Evolutionary conservation across 371 early-diverging fungal species (phyloP).

Genomic region (Smittium mucronatum): DNA sequence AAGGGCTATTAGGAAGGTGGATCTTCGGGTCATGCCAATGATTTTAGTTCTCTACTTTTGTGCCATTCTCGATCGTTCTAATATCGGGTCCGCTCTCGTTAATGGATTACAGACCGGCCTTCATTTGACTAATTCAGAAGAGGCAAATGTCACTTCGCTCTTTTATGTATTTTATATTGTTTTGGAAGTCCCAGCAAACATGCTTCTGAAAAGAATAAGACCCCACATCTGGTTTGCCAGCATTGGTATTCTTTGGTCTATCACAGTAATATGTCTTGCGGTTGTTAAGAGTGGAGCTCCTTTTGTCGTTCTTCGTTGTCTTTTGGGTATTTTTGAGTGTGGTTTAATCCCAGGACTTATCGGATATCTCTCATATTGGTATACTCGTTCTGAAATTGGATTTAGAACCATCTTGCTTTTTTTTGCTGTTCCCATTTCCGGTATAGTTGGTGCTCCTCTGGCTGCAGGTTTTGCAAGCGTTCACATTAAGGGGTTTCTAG

Average conservation of each 20-base stretch:
- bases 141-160: neutral
- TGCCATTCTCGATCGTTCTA: neutral
- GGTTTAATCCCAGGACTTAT: constrained; percentile 43
- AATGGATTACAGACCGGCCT: neutral
- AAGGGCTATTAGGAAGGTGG: neutral
- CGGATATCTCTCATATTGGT: constrained; percentile 42
- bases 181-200: constrained; percentile 52
- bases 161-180: constrained; percentile 39
- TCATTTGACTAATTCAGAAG: neutral
- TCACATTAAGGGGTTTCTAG: constrained; percentile 17
- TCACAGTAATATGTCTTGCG: constrained; percentile 32
- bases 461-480: constrained; percentile 3
- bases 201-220: constrained; percentile 43
- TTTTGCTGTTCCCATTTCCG: constrained; percentile 27
- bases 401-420: constrained; percentile 33
- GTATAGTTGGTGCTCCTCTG: constrained; percentile 34
- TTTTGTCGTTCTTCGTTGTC: constrained; percentile 32
- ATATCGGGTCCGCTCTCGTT: constrained; percentile 6
- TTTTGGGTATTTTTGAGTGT: constrained; percentile 40
- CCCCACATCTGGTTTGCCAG: constrained; percentile 58
- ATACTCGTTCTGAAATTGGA: constrained; percentile 29
- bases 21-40: neutral
- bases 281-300: constrained; percentile 30
- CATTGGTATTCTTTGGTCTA: constrained; percentile 48
- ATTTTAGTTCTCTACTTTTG: neutral